Evolutionary conservation across 2,329 filamentous ascomycete species (phyloP).

Genomic region (Apiospora hydei): DNA sequence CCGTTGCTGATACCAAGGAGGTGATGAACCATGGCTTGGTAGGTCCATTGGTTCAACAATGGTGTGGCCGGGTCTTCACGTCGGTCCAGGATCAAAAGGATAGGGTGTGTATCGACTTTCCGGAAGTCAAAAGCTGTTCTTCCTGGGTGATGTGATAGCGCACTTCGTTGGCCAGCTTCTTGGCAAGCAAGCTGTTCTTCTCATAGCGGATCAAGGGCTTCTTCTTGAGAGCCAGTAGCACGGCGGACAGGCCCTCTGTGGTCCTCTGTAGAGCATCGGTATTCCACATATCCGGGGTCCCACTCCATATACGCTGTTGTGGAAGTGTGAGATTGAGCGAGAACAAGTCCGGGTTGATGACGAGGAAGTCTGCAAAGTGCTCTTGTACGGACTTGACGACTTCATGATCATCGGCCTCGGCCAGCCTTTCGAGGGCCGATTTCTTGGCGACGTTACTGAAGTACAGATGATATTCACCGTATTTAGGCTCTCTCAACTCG

Average conservation of each 20-base stretch:
- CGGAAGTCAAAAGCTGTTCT: conserved; percentile 97
- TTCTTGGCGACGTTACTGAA: conserved; percentile 99
- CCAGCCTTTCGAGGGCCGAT: conserved; percentile 89
- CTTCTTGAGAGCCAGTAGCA: conserved; percentile 91
- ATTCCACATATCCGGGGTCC: conserved; percentile 87
- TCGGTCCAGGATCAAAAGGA: conserved; percentile 88
- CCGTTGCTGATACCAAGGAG: conserved; percentile 93
- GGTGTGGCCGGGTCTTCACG: conserved; percentile 95
- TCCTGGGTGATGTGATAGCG: conserved; percentile 94
- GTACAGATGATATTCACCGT: conserved; percentile 96
- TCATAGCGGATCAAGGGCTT: conserved; percentile 93
- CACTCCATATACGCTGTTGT: conserved; percentile 80
- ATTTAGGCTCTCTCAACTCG: conserved; percentile 93
- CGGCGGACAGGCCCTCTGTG: conserved; percentile 84
- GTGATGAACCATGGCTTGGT: conserved; percentile 99
- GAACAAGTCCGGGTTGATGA: conserved; percentile 94
- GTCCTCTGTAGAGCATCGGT: conserved; percentile 84
- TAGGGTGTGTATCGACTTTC: conserved; percentile 91
- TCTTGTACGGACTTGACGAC: conserved; percentile 94
- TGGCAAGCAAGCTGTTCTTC: conserved; percentile 87
- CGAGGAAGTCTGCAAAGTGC: conserved; percentile 94
- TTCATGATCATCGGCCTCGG: conserved; percentile 97
- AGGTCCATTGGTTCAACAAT: conserved; percentile 96
- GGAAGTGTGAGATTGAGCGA: conserved; percentile 78
- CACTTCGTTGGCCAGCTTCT: conserved; percentile 92